Percentiles rank a stretch among this genome's conserved stretches.
Conservation (phyloP, 768 basidiomycete genomes). For the Mycena alexandri region DNA sequence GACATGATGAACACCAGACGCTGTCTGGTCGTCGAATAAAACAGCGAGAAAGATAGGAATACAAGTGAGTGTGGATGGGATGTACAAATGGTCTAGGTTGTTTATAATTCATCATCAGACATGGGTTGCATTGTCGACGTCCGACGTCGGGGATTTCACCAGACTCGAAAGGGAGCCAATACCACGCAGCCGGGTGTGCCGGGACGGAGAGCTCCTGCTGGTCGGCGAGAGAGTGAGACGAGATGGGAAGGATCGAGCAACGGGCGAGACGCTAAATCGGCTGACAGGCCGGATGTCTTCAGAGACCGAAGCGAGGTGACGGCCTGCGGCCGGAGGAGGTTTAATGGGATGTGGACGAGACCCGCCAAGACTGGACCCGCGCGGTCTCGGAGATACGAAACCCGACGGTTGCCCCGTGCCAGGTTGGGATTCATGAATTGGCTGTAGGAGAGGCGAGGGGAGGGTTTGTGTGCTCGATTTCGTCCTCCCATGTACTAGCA, state of each 20-base stretch:
- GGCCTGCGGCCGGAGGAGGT: slow-evolving; percentile 6
- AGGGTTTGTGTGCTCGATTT: not conserved
- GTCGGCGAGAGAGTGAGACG: slow-evolving; percentile 13
- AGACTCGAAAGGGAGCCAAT: slow-evolving; percentile 20
- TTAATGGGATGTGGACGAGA: not conserved
- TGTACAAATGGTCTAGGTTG: no score
- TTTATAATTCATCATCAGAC: no score
- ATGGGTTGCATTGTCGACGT: not conserved
- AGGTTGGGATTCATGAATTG: not conserved
- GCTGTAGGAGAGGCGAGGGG: slow-evolving; percentile 1
- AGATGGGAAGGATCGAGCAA: slow-evolving; percentile 27
- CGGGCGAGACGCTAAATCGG: slow-evolving; percentile 36
- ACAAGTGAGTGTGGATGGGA: slow-evolving; percentile 7
- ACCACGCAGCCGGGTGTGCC: not conserved
- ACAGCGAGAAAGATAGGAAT: slow-evolving; percentile 4
- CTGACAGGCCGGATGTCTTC: slow-evolving; percentile 29
- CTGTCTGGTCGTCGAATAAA: slow-evolving; percentile 8
- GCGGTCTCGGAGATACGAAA: slow-evolving; percentile 14
- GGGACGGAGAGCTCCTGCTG: not conserved
- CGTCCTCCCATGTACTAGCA: not conserved
- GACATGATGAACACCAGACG: not conserved
- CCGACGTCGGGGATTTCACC: slow-evolving; percentile 5
- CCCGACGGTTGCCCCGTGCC: not conserved
- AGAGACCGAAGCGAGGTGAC: slow-evolving; percentile 22
- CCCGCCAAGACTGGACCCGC: slow-evolving; percentile 20